phyloP scores from a whole-genome alignment of 139 green algal genomes.

The Pseudopediastrum boryanum region DNA sequence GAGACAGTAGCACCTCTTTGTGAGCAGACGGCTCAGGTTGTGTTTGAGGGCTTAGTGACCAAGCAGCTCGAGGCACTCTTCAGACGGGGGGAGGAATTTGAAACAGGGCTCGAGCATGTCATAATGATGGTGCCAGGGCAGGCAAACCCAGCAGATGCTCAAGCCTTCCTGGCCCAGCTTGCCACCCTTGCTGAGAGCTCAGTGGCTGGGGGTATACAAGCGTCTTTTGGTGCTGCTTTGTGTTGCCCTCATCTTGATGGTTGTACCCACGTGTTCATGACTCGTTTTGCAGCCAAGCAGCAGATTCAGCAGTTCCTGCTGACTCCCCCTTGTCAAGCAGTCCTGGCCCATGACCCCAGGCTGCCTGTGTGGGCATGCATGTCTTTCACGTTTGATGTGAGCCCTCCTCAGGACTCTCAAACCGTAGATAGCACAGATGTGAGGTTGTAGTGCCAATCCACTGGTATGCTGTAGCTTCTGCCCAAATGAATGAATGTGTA shows the following conservation, averaged over 20 bases:
- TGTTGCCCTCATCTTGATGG: slow-evolving; percentile 23
- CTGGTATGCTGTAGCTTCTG: neutral
- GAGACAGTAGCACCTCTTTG: slow-evolving; percentile 11
- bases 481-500: neutral
- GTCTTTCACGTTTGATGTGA: neutral
- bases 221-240: slow-evolving; percentile 2
- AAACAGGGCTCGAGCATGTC: slow-evolving; percentile 34
- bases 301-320: neutral
- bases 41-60: slow-evolving; percentile 36
- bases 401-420: neutral
- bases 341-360: slow-evolving; percentile 1
- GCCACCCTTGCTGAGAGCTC: slow-evolving; percentile 31
- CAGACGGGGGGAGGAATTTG: slow-evolving; percentile 38
- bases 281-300: slow-evolving; percentile 6
- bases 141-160: neutral
- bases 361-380: slow-evolving; percentile 7
- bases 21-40: slow-evolving; percentile 4
- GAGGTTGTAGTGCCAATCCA: neutral
- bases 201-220: slow-evolving; percentile 26
- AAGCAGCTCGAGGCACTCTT: slow-evolving; percentile 50
- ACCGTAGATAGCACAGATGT: neutral
- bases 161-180: slow-evolving; percentile 12
- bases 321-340: neutral
- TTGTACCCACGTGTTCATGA: slow-evolving; percentile 29
- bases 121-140: slow-evolving; percentile 30